Percentiles rank a stretch among this genome's conserved stretches.
phyloP scores from a whole-genome alignment of 208 protist species.

The Acanthamoeba royreba region DNA sequence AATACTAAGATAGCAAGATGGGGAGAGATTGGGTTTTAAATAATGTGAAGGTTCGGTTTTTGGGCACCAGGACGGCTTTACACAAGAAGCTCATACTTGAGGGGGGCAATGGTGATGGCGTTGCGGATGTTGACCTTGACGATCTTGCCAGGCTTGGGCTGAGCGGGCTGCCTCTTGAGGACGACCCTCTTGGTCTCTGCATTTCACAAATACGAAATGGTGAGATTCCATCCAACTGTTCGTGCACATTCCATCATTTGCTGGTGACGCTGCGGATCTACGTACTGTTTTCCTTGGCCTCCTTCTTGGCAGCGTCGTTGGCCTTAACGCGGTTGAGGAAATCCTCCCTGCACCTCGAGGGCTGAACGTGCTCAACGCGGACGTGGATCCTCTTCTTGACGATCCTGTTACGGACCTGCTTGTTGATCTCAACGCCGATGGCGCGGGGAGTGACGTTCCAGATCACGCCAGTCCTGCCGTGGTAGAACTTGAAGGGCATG shows the following conservation, averaged over 20 bases:
- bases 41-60: too few relatives aligned
- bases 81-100: slow-evolving; percentile 65
- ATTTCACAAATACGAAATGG: not conserved
- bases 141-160: slow-evolving; percentile 59
- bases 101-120: slow-evolving; percentile 53
- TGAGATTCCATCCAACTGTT: too few relatives aligned
- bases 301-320: slow-evolving; percentile 50
- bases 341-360: slow-evolving; percentile 83
- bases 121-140: slow-evolving; percentile 59
- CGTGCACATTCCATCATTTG: too few relatives aligned
- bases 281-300: not conserved
- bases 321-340: slow-evolving; percentile 79
- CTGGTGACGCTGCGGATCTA: too few relatives aligned
- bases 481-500: slow-evolving; percentile 99
- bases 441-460: slow-evolving; percentile 99
- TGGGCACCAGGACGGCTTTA: slow-evolving; percentile 52
- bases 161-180: slow-evolving; percentile 49
- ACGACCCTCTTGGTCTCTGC: not conserved
- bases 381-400: slow-evolving; percentile 99
- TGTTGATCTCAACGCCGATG: slow-evolving; percentile 99
- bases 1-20: too few relatives aligned
- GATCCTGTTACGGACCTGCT: slow-evolving; percentile 95
- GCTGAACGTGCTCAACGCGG: slow-evolving; percentile 97
- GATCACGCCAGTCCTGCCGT: slow-evolving; percentile 98
- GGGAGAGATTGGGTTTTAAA: too few relatives aligned